These are phyloP conservation scores for Ustilago vetiveriae DNA, from an alignment of 1,284 basidiomycete species.

Conservation along the genomic window DNA sequence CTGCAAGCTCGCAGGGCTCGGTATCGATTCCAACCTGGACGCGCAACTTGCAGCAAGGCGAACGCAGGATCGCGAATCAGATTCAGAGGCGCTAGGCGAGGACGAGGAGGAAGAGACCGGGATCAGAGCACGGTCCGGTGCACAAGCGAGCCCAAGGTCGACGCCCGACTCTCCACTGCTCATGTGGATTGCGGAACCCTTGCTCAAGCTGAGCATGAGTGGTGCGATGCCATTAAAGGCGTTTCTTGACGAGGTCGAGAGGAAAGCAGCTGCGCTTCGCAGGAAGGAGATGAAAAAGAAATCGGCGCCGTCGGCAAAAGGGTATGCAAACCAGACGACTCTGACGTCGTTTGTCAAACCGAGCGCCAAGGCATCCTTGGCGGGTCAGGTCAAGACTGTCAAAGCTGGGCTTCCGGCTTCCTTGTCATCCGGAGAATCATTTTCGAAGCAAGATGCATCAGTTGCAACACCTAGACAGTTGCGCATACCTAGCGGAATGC, in stretches of 20 bases:
- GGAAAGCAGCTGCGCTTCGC: constrained; percentile 5
- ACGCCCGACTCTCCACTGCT: constrained; percentile 13
- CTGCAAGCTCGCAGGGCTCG: neutral
- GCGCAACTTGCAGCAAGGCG: constrained; percentile 8
- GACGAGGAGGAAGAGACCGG: constrained; percentile 1
- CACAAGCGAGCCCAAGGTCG: neutral
- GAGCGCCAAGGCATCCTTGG: constrained; percentile 5
- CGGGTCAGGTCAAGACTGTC: neutral
- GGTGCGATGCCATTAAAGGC: neutral
- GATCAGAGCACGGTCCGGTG: neutral
- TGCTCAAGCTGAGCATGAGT: constrained; percentile 19
- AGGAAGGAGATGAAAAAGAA: constrained; percentile 3
- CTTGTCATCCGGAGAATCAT: too few species aligned
- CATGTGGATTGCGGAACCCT: constrained; percentile 42
- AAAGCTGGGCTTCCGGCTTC: too few species aligned
- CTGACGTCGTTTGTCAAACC: constrained; percentile 16
- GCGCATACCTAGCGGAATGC: constrained; percentile 12
- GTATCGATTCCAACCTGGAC: constrained; percentile 18
- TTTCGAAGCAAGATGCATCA: too few species aligned
- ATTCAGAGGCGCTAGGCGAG: neutral
- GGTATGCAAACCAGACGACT: constrained; percentile 2
- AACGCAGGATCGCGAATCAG: constrained; percentile 1
- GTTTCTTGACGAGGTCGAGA: constrained; percentile 8
- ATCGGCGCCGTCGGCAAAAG: neutral
- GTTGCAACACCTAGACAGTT: constrained; percentile 18